Base-by-base conservation (phyloP, 208 protist genomes). In the Dictyostelium gargantuum region DNA sequence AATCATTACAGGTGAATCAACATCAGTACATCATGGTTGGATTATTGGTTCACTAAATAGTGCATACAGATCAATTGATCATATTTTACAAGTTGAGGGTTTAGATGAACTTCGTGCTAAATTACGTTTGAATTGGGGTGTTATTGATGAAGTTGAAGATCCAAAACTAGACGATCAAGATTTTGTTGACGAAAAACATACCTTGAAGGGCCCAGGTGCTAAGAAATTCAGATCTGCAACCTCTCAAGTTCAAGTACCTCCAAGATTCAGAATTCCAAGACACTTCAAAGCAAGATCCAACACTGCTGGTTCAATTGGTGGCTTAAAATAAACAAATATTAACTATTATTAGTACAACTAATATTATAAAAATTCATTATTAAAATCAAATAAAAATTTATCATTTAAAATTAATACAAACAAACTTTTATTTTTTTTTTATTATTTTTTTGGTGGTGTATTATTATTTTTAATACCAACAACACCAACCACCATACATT, bases 401-500 rank as follows among this genome's bases (percentile, higher is more conserved):
- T n/a, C n/a, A n/a, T n/a, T n/a, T n/a, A n/a, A n/a, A 52, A 52
- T 52, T 52, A 19, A 21, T 17, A 52, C 19, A 52, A 52, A 48
- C 3, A 48, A 52, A 52, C 48, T 17, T 52, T 52, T 52, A 52
- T 52, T 15, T 61, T 26, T 61, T 61, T 23, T 61, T 61, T 9
- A 29, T 61, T n/a, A 61, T n/a, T 58, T 58, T 56, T n/a, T n/a
- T n/a, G n/a, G n/a, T n/a, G n/a, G n/a, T n/a, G n/a, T n/a, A 52
- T 52, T 15, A 19, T 19, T 52, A 19, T 19, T 52, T 58, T 63
- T 66, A 66, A 66, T 66, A 66, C 58, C 58, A 66, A 35, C 58
- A 38, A 35, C 58, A 79, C 95, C 95, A 96, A 29, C 93, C 93
- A 84, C 93, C 80, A 89, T 94, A 96, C 95, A 95, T 96, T 17